Percentiles rank a stretch among this genome's conserved stretches.
phyloP scores from a whole-genome alignment of 2,329 filamentous ascomycete genomes.

The Aspergillus nomiae region DNA sequence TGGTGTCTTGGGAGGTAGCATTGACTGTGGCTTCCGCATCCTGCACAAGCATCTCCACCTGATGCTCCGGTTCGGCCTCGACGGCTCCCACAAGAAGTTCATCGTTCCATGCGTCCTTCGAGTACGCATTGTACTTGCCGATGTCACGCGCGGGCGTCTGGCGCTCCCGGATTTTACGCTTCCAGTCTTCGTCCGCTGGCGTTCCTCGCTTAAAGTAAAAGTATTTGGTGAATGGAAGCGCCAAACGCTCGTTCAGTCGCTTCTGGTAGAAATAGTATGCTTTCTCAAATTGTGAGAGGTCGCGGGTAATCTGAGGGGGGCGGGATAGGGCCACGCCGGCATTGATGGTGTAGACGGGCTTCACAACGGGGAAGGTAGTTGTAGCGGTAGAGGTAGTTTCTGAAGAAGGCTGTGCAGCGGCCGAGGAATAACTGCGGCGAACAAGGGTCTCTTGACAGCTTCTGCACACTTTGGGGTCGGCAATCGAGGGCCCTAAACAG shows the following conservation, averaged over 20 bases:
- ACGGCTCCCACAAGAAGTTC: slow-evolving; percentile 76
- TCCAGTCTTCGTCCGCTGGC: slow-evolving; percentile 83
- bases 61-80: slow-evolving; percentile 63
- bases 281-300: slow-evolving; percentile 84
- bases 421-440: slow-evolving; percentile 44
- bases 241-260: slow-evolving; percentile 88
- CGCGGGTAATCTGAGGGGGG: slow-evolving; percentile 80
- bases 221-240: slow-evolving; percentile 81
- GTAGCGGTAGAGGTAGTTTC: slow-evolving; percentile 33
- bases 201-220: slow-evolving; percentile 96
- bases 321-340: slow-evolving; percentile 83
- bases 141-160: slow-evolving; percentile 80
- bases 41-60: slow-evolving; percentile 69
- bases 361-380: slow-evolving; percentile 32
- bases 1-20: slow-evolving; percentile 41
- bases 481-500: slow-evolving; percentile 36
- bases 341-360: slow-evolving; percentile 50
- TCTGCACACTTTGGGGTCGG: slow-evolving; percentile 45
- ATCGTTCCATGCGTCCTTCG: slow-evolving; percentile 82
- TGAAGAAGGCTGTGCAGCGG: slow-evolving; percentile 41
- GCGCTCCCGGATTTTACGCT: slow-evolving; percentile 77
- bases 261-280: slow-evolving; percentile 97
- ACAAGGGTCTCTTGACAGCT: slow-evolving; percentile 46
- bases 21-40: slow-evolving; percentile 65
- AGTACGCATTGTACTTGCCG: slow-evolving; percentile 77